Percentiles rank a stretch among this genome's conserved stretches.
These are phyloP conservation scores for Tilletia caries DNA, from an alignment of 1,284 basidiomycete genomes.

Conservation along the genomic window DNA sequence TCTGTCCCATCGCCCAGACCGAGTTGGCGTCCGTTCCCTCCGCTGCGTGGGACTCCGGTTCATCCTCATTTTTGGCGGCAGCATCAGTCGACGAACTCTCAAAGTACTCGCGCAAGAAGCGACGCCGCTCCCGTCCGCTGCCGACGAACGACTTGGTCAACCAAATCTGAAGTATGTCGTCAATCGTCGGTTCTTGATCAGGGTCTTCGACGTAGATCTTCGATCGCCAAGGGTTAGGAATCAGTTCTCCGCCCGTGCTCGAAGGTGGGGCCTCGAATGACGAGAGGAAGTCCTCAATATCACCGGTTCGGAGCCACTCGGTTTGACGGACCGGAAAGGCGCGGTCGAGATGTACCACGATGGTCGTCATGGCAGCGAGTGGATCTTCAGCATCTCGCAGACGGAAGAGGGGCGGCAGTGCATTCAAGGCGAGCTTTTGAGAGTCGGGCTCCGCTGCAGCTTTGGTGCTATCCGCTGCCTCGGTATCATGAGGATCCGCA, in stretches of 20 bases:
- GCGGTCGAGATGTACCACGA: conserved; percentile 64
- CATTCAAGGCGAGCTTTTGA: background rate
- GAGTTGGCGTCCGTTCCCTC: background rate
- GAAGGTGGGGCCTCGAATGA: conserved; percentile 53
- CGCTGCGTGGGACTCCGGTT: background rate
- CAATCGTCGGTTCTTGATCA: conserved; percentile 90
- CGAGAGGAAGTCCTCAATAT: conserved; percentile 85
- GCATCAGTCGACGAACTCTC: conserved; percentile 48
- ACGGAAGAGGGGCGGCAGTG: conserved; percentile 20
- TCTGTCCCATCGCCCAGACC: background rate
- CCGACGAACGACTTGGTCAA: conserved; percentile 73
- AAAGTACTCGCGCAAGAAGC: conserved; percentile 82
- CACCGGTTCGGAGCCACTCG: conserved; percentile 90
- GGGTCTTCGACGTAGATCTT: conserved; percentile 89
- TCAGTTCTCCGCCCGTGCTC: conserved; percentile 62
- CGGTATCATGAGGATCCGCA: background rate
- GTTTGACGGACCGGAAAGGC: conserved; percentile 83
- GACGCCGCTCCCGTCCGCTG: conserved; percentile 69
- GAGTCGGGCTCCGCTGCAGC: background rate
- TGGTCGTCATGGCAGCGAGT: conserved; percentile 11
- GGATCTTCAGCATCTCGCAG: conserved; percentile 6
- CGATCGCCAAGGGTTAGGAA: conserved; percentile 70
- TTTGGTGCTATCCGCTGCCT: background rate
- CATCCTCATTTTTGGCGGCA: background rate
- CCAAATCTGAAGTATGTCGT: conserved; percentile 83